These are phyloP conservation scores for Bipolaris oryzae DNA, from an alignment of 2,329 filamentous ascomycete genomes.

Conservation along the genomic window DNA sequence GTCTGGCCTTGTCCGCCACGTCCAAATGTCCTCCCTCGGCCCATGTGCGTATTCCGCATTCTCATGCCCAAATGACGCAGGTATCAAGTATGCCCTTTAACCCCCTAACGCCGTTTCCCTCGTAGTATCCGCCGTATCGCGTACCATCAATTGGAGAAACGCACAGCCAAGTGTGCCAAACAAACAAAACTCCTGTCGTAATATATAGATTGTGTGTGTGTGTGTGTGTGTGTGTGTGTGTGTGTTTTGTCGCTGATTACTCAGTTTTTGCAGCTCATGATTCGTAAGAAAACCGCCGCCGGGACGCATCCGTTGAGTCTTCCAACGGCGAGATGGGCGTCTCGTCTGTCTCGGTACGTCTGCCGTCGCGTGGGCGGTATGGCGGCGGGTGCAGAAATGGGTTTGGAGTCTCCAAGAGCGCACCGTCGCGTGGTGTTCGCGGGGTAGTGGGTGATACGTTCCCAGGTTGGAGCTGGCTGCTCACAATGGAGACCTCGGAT, in stretches of 20 bases:
- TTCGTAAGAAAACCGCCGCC: conserved; percentile 50
- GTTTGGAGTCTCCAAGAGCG: conserved; percentile 39
- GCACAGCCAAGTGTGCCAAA: conserved; percentile 10
- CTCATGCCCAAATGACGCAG: conserved; percentile 16
- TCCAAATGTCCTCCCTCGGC: conserved; percentile 12
- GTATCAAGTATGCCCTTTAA: conserved; percentile 9
- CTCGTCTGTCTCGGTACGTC: conserved; percentile 37
- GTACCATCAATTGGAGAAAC: conserved; percentile 1
- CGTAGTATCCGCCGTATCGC: not conserved
- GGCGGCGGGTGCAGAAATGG: conserved; percentile 39
- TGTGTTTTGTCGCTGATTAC: conserved; percentile 5
- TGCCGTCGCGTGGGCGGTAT: conserved; percentile 28
- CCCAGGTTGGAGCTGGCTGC: conserved; percentile 25
- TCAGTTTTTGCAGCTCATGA: conserved; percentile 36
- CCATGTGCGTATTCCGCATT: conserved; percentile 21
- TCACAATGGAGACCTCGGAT: conserved; percentile 39
- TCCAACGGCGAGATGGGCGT: conserved; percentile 45
- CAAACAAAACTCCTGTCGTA: conserved; percentile 17
- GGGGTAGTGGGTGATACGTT: conserved; percentile 41
- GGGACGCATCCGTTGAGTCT: conserved; percentile 32
- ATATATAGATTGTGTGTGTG: conserved; percentile 4
- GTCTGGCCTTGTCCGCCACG: conserved; percentile 5
- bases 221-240: too few relatives aligned
- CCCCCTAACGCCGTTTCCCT: conserved; percentile 21
- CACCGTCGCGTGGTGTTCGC: conserved; percentile 40